Evolutionary conservation across 176 grass and related monocot species (phyloP).

Genomic region (Neostapfia colusana): DNA sequence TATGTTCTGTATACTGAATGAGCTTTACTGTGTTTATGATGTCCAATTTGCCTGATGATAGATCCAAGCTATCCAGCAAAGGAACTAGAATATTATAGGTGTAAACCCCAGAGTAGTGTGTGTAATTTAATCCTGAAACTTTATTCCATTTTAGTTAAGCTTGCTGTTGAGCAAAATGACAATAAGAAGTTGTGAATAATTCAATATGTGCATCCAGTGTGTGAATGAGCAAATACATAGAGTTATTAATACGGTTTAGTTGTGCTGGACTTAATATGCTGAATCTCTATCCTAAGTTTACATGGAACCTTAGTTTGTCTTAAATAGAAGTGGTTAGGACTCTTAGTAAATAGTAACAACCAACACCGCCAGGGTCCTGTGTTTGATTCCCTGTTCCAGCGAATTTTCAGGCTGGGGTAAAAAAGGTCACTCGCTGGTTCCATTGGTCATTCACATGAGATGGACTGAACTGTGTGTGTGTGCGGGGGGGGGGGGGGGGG

Average conservation of each 20-base stretch:
- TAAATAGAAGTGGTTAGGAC: no score
- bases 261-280: background rate
- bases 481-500: no score
- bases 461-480: no score
- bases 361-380: no score
- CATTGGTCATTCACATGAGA: no score
- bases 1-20: background rate
- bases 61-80: slow-evolving; percentile 1
- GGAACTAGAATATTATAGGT: background rate
- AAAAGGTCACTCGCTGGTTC: no score
- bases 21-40: slow-evolving; percentile 15
- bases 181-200: background rate
- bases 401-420: no score
- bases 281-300: background rate
- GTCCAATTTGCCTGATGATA: background rate
- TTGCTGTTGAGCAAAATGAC: background rate
- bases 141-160: background rate
- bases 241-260: background rate
- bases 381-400: no score
- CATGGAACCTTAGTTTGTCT: background rate
- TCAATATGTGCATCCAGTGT: background rate
- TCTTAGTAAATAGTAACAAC: no score
- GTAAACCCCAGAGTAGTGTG: background rate
- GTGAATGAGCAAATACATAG: background rate
- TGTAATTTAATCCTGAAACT: slow-evolving; percentile 10